Evolutionary conservation across 148 eudicot species (phyloP).

Genomic region (Vaccinium myrtillus): DNA sequence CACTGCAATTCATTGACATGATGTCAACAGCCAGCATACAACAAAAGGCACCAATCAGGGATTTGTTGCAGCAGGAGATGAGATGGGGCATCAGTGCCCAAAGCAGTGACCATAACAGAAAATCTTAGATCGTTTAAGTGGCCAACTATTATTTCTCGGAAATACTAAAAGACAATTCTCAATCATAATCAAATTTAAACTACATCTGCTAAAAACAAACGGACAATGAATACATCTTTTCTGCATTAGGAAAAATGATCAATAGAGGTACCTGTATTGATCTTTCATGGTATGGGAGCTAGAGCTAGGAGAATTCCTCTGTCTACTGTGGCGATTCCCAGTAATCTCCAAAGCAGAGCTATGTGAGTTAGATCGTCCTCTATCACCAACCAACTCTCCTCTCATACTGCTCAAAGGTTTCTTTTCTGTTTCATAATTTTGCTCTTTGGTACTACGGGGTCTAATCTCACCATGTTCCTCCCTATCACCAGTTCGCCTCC

Average conservation of each 20-base stretch:
- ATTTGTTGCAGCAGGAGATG: background rate
- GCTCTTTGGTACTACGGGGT: constrained; percentile 45
- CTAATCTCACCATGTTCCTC: constrained; percentile 62
- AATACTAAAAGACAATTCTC: background rate
- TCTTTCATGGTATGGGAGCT: constrained; percentile 50
- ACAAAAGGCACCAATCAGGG: background rate
- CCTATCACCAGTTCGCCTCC: constrained; percentile 56
- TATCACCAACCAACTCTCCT: constrained; percentile 47
- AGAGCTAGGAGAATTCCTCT: constrained; percentile 64
- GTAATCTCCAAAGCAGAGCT: constrained; percentile 45
- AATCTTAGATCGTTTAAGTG: background rate
- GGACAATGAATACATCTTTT: background rate
- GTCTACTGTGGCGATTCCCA: constrained; percentile 53
- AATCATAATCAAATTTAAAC: background rate
- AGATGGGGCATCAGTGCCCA: background rate
- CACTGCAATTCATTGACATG: background rate
- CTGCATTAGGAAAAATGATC: constrained; percentile 4
- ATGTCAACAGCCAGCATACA: background rate
- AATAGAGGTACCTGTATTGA: constrained; percentile 53
- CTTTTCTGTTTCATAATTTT: constrained; percentile 37
- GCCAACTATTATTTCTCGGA: background rate
- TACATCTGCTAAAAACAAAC: constrained; percentile 3
- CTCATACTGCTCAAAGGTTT: constrained; percentile 31
- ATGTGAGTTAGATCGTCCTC: constrained; percentile 60
- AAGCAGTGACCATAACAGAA: background rate